These are phyloP conservation scores for Penicillium bovifimosum DNA, from an alignment of 495 filamentous ascomycete species.

Conservation along the genomic window DNA sequence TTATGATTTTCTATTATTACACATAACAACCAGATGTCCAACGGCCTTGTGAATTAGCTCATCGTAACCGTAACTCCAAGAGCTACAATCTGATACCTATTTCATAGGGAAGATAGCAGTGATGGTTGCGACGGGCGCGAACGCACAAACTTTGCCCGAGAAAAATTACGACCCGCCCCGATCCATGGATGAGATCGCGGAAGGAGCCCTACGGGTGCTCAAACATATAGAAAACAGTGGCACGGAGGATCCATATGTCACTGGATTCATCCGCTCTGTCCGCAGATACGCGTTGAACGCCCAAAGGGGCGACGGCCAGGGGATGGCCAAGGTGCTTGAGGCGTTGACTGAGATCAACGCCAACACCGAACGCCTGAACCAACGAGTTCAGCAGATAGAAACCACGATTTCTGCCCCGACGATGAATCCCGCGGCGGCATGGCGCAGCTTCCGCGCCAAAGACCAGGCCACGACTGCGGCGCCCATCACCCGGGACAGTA, in stretches of 20 bases:
- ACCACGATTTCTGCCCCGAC: slow-evolving; percentile 11
- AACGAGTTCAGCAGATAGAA: slow-evolving; percentile 13
- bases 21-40: slow-evolving; percentile 13
- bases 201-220: slow-evolving; percentile 6
- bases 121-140: no score
- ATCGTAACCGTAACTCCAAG: slow-evolving; percentile 12
- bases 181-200: slow-evolving; percentile 8
- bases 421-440: slow-evolving; percentile 8
- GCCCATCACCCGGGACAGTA: background rate
- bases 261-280: slow-evolving; percentile 13
- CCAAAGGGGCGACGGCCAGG: slow-evolving; percentile 15
- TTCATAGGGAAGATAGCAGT: background rate
- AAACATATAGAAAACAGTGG: slow-evolving; percentile 14
- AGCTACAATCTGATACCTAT: slow-evolving; percentile 9
- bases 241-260: slow-evolving; percentile 11
- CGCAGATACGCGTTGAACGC: slow-evolving; percentile 16
- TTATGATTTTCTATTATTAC: no score
- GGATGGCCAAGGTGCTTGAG: slow-evolving; percentile 16
- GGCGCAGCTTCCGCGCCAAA: slow-evolving; percentile 8
- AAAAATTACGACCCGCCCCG: no score
- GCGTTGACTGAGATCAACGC: slow-evolving; percentile 13
- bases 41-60: slow-evolving; percentile 11
- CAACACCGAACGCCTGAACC: slow-evolving; percentile 13
- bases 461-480: slow-evolving; percentile 5
- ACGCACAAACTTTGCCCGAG: no score